Conservation (phyloP, 2,329 filamentous ascomycete genomes). For the Chaetomium globosum region DNA sequence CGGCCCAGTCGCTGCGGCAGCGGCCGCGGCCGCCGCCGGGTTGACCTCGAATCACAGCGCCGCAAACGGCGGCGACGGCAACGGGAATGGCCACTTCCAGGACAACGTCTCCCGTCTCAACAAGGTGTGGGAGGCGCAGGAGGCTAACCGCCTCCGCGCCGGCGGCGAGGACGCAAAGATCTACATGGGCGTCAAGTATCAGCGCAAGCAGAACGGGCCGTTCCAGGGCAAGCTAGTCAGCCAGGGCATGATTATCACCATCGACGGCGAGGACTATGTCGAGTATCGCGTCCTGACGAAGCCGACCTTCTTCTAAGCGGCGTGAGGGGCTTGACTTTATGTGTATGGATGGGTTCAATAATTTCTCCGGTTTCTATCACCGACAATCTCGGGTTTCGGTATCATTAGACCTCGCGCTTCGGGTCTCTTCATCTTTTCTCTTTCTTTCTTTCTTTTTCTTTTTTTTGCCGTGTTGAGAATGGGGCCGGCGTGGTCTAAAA, state of each 20-base stretch:
- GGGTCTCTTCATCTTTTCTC: background rate
- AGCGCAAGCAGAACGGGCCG: slow-evolving; percentile 61
- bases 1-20: slow-evolving; percentile 27
- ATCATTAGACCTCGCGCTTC: background rate
- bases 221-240: slow-evolving; percentile 67
- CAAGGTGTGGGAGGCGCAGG: slow-evolving; percentile 59
- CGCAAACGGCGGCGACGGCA: background rate
- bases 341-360: no score
- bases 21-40: slow-evolving; percentile 3
- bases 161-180: slow-evolving; percentile 58
- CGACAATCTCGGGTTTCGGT: background rate
- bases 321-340: background rate
- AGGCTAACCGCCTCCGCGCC: slow-evolving; percentile 50
- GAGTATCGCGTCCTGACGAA: slow-evolving; percentile 68
- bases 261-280: slow-evolving; percentile 68
- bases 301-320: slow-evolving; percentile 58
- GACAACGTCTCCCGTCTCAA: slow-evolving; percentile 57
- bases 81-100: slow-evolving; percentile 22
- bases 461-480: background rate
- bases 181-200: slow-evolving; percentile 63
- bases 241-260: slow-evolving; percentile 62
- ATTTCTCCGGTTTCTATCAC: background rate
- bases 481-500: background rate
- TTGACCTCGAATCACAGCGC: background rate
- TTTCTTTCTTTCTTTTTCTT: no score